Evolutionary conservation across 805 yeast genomes (phyloP).

Genomic region (Wickerhamiella sergipiensis): DNA sequence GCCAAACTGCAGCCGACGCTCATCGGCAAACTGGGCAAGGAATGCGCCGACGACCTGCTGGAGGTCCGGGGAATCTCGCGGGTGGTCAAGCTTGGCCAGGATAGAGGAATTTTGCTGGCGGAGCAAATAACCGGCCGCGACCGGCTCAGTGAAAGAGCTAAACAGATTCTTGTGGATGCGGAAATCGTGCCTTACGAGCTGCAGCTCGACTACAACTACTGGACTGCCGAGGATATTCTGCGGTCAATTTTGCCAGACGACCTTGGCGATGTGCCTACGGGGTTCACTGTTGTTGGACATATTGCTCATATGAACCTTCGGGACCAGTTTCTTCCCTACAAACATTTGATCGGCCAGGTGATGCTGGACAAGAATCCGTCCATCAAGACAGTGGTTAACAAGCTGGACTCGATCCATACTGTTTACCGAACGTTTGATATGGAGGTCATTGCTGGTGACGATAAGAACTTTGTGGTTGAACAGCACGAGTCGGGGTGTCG

Average conservation of each 20-base stretch:
- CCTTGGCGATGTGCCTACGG: conserved; percentile 67
- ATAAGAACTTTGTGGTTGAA: conserved; percentile 47
- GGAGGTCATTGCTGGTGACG: conserved; percentile 84
- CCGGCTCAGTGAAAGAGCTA: conserved; percentile 31
- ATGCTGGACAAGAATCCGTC: conserved; percentile 76
- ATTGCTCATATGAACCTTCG: conserved; percentile 83
- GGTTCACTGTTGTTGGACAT: conserved; percentile 90
- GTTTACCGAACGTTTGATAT: conserved; percentile 83
- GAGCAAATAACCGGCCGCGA: conserved; percentile 28
- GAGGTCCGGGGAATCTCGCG: conserved; percentile 59
- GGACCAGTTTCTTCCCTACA: conserved; percentile 74
- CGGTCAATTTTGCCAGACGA: conserved; percentile 63
- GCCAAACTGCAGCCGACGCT: conserved; percentile 53
- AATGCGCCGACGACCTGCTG: conserved; percentile 42
- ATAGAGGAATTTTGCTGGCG: conserved; percentile 47
- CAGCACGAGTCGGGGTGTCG: conserved; percentile 79
- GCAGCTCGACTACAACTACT: conserved; percentile 54
- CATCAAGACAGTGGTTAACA: conserved; percentile 81
- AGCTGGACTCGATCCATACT: conserved; percentile 74
- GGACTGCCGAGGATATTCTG: conserved; percentile 84
- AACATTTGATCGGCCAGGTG: conserved; percentile 72
- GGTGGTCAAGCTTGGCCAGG: conserved; percentile 33
- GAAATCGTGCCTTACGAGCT: conserved; percentile 40
- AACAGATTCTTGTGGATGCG: conserved; percentile 35
- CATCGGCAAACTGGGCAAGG: conserved; percentile 49